Evolutionary conservation across 2,329 filamentous ascomycete genomes (phyloP), one percentile per base, ranked within the genome.

Genomic region (Talaromyces islandicus): DNA sequence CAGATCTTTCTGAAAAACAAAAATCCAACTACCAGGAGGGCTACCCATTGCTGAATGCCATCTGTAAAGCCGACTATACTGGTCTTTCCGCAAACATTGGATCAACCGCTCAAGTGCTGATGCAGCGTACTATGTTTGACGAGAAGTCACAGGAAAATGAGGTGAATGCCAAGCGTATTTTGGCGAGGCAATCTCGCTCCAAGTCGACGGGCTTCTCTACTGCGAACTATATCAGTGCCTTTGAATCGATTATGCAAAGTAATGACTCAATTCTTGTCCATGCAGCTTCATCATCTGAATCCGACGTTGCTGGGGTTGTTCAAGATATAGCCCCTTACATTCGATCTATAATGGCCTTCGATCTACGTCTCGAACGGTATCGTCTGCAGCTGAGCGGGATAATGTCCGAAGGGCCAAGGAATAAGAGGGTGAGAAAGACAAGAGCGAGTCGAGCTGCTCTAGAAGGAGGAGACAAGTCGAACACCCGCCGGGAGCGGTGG

Each of bases 291-390:
- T 85, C 88, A 0, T 91, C 96, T 65, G 91, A 96, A 67, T 85
- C 89, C 50, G 85, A 86, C 0, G 77, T 89, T 67, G 72, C 74
- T 0, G 78, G 87, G 21, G 85, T 96, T 32, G 81, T 84, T 0
- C 77, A 88, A 12, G 94, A 99, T 64, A 80, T 97, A 1, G 92
- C 92, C 0, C 94, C 95, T 0, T 97, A 91, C 71, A 84, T 97
- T n/a, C 89, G 95, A 11, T 82, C 83, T 41, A 97, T 99, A 62
- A 86, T 93, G 1, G 81, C 86, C 0, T 89, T 88, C 69, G 93
- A 97, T 66, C 78, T 85, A 21, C 81, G 80, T 1, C 81, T 94
- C 1, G 88, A 91, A 68, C 79, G 85, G 62, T 85, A 91, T 64
- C 84, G 91, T 11, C 71, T 84, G 7, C 81, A 82, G 19, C 73